Base-by-base conservation (phyloP, 345 rosid genomes). In the Hibiscus trionum region DNA sequence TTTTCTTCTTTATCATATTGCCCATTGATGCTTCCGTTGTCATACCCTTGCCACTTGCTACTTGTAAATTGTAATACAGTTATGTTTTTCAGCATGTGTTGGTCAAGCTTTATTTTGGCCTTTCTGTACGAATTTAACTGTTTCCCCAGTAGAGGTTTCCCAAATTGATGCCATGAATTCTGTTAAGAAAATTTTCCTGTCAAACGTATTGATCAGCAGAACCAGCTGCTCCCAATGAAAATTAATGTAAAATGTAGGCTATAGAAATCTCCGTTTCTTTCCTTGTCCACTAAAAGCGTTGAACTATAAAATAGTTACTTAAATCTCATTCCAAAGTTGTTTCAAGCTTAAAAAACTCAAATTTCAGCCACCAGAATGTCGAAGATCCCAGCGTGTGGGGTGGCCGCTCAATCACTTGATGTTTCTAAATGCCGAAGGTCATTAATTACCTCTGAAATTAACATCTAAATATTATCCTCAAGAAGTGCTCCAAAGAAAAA, bases 11-110 rank as follows among this genome's bases (percentile, higher is more conserved):
- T 9, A 52, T 31, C 10, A 50, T 69, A 29, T 17, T 55, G 11
- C 60, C 50, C 44, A 3, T 31, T 11, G 29, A 50, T 66, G 21
- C 39, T 66, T 4, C 53, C 3, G 37, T 44, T 17, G 57, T 29
- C 50, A 24, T 63, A 58, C 61, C 26, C 59, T 62, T 70, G 16
- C 42, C 46, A 27, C 49, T 62, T 70, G 16, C 52, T 27, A n/a
- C 59, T 37, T 70, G 15, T 66, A 66, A 46, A 66, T 66, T 66
- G 39, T 66, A 24, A 7, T 24, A 1, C 8, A 26, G 12, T 47
- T 66, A 69, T 58, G 16, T 47, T 69, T 69, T 52, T 31, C 61
- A 69, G 44, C 72, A 50, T 69, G 26, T 33, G 70, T 56, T 66
- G 57, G 12, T 47, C 57, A 76, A 3, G 67, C 37, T n/a, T 35